phyloP scores from a whole-genome alignment of 2,329 filamentous ascomycete genomes.

The Alternaria incomplexa region DNA sequence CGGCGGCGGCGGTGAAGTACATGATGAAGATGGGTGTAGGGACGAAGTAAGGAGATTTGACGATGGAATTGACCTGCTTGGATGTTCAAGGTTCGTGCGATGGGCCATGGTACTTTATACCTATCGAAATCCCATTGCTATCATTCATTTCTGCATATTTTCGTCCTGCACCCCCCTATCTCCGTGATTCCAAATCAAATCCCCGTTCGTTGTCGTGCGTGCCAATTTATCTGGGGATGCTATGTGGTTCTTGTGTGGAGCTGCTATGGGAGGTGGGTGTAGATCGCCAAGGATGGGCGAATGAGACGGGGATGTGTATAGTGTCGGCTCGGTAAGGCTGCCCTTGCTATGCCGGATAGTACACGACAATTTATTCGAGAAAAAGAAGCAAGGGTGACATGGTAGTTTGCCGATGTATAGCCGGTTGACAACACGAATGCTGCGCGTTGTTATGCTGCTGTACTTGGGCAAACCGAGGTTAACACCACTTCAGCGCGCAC shows the following conservation, averaged over 20 bases:
- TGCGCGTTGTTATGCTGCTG: background rate
- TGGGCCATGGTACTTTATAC: background rate
- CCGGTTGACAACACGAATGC: background rate
- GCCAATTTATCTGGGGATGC: background rate
- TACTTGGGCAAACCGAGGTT: background rate
- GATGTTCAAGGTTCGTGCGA: background rate
- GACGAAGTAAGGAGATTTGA: background rate
- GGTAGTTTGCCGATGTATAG: background rate
- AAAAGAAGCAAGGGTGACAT: background rate
- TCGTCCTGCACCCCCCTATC: background rate
- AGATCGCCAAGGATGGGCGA: slow-evolving; percentile 1
- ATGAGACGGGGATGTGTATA: slow-evolving; percentile 2
- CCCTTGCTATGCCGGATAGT: background rate
- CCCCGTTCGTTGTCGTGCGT: background rate
- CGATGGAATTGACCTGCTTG: background rate
- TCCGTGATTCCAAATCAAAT: background rate
- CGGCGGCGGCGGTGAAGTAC: slow-evolving; percentile 19
- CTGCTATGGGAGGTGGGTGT: background rate
- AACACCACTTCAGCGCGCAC: background rate
- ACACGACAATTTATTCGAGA: background rate
- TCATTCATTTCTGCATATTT: background rate
- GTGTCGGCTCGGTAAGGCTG: slow-evolving; percentile 1
- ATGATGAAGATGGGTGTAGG: slow-evolving; percentile 1
- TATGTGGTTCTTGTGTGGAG: background rate
- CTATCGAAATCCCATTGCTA: background rate